Percentiles rank a stretch among this genome's conserved stretches.
Evolutionary conservation across 208 protist genomes (phyloP).

Genomic region (Leishmania tropica): DNA sequence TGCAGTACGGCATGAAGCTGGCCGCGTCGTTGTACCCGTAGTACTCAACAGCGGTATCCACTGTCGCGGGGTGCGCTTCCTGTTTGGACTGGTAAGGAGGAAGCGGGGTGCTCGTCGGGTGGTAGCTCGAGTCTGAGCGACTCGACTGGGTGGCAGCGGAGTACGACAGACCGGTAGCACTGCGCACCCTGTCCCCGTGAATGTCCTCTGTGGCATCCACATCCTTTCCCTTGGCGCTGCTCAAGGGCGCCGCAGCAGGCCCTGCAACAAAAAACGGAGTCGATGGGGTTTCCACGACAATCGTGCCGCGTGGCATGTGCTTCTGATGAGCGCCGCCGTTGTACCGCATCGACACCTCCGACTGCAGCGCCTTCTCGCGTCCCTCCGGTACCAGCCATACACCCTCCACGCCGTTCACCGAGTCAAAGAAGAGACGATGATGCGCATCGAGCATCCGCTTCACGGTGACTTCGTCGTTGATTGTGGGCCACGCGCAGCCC

Average conservation of each 20-base stretch:
- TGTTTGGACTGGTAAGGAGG: not conserved
- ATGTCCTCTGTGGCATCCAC: not conserved
- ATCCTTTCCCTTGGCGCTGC: not conserved
- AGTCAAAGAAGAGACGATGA: constrained; percentile 77
- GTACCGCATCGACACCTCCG: constrained; percentile 32
- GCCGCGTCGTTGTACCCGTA: not conserved
- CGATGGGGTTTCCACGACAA: constrained; percentile 62
- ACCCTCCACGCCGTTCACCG: constrained; percentile 56
- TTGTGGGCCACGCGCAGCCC: constrained; percentile 73
- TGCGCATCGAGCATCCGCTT: constrained; percentile 47
- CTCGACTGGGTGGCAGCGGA: not conserved
- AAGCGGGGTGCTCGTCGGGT: not conserved
- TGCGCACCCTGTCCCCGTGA: not conserved
- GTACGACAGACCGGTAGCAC: not conserved
- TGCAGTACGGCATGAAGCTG: constrained; percentile 4
- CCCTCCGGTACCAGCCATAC: constrained; percentile 52
- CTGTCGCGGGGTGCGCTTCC: not conserved
- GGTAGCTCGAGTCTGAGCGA: constrained; percentile 7
- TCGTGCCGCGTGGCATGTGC: constrained; percentile 66
- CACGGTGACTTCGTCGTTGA: constrained; percentile 41
- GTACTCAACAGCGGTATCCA: not conserved
- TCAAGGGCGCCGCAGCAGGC: not conserved
- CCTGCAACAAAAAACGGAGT: not conserved
- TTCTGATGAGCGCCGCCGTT: constrained; percentile 36
- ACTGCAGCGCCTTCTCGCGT: constrained; percentile 29